Evolutionary conservation across 306 rosid species (phyloP), one percentile per base, ranked within the genome.

Genomic region (Prunus davidiana): DNA sequence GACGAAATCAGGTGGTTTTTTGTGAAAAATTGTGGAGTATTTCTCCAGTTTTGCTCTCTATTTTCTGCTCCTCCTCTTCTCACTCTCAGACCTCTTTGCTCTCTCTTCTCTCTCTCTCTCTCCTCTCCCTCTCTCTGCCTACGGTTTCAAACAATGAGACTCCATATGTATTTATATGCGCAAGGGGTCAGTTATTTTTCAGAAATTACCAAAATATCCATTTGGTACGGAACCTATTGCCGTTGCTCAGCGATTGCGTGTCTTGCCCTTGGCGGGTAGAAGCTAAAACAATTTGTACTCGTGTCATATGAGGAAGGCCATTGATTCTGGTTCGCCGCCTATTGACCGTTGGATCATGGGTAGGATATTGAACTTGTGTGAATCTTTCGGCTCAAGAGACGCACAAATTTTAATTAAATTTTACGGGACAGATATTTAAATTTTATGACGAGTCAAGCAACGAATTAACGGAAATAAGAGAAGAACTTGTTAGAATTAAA

Each of bases 31-130:
- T 41, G 41, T 25, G 54, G 27, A 69, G 67, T 13, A 43, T 63
- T 81, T 83, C 79, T 57, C 69, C 76, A 24, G 69, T 49, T 78
- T 74, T 47, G 74, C 75, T 67, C 65, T 81, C 78, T 19, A 32
- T 67, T 46, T n/a, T 30, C 32, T 25, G 54, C 69, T 46, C 38
- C 67, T 41, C 65, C 52, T 18, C 74, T 69, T 30, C 67, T 16
- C 67, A 6, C 69, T 5, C 80, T 64, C 78, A 19, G 25, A 20
- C 52, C 63, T 9, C 61, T n/a, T 2, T 61, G 25, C 73, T 43
- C 73, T 72, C 75, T 8, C 62, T 3, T 20, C 43, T 9, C 52
- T 46, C 54, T 5, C 76, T 69, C 74, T 11, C 50, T 20, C 65
- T 6, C 60, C 74, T 24, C 67, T 52, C 57, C 25, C 79, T 65